Percentiles rank a stretch among this genome's conserved stretches.
Conservation (phyloP, 306 rosid species). For the Dalbergia cultrata region DNA sequence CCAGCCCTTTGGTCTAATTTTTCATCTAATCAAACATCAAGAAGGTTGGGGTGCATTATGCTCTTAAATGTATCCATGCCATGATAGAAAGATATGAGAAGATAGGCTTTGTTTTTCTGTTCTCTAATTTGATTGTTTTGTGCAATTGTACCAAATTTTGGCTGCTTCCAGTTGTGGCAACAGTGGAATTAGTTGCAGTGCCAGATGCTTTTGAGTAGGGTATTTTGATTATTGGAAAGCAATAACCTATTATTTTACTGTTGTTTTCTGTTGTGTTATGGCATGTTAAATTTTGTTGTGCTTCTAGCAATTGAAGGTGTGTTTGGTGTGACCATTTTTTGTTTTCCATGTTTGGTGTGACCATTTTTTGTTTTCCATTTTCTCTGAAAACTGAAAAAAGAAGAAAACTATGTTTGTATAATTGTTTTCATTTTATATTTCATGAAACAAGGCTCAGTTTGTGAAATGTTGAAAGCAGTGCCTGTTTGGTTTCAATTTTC, state of each 20-base stretch:
- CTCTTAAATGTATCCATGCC: neutral
- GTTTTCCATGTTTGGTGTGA: neutral
- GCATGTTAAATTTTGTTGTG: neutral
- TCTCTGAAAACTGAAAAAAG: neutral
- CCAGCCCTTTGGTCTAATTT: conserved; percentile 24
- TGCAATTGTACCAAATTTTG: conserved; percentile 11
- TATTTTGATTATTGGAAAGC: conserved; percentile 2
- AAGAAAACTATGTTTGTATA: neutral
- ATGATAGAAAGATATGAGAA: conserved; percentile 27
- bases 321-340: neutral
- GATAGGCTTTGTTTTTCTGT: neutral
- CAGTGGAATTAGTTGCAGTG: neutral
- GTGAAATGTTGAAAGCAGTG: too few species aligned
- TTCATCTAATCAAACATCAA: conserved; percentile 27
- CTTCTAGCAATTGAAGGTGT: conserved; percentile 10
- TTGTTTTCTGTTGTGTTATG: conserved; percentile 21
- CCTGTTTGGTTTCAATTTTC: too few species aligned
- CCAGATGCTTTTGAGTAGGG: neutral
- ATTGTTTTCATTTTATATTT: too few species aligned
- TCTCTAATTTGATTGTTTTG: conserved; percentile 5
- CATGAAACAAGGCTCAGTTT: too few species aligned
- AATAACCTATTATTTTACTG: neutral
- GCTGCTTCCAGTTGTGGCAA: neutral
- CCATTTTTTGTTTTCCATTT: neutral
- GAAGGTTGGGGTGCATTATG: neutral